Evolutionary conservation across 208 protist species (phyloP), one percentile per base, ranked within the genome.

Genomic region (Leishmania major): DNA sequence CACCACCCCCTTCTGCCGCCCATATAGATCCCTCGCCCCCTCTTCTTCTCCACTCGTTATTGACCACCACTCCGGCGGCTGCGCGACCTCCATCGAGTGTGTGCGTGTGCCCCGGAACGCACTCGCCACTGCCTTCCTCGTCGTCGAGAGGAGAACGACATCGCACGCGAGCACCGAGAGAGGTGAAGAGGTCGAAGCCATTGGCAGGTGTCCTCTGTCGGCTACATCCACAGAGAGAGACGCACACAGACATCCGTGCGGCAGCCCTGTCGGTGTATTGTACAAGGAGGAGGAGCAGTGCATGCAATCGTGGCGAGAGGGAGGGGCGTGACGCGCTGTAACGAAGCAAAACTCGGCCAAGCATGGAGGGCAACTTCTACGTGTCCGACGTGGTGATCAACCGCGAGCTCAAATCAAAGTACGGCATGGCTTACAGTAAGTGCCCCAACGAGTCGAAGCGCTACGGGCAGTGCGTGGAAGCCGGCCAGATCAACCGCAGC

Each of bases 361-460:
- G 45, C 43, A 97, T 96, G 92, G 92, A 97, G 79, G 92, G 94
- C 74, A 97, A 97, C 81, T 96, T 97, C 77, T 97, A 96, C 84
- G 80, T 97, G 22, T 94, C 93, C 0, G 88, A 95, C 72, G 82
- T 84, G 6, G 92, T 97, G 35, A 89, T 97, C 53, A 83, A 90
- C 74, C 87, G 87, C 25, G 86, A 90, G 69, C 60, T 95, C 35
- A 83, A 82, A 25, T 93, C 91, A 19, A 88, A 92, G 64, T 94
- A 93, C 75, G 91, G 92, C 59, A 80, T 80, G 45, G 87, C 88
- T 37, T 96, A 93, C 77, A 35, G 67, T 6, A 80, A 92, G 49
- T 97, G 94, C 79, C 86, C 80, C 8, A 69, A 87, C 31, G 89
- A 95, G 73, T 89, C 87, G 37, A 53, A 60, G 43, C 82, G 75